Evolutionary conservation across 2,329 filamentous ascomycete species (phyloP), one percentile per base, ranked within the genome.

Genomic region (Elsinoe batatas): DNA sequence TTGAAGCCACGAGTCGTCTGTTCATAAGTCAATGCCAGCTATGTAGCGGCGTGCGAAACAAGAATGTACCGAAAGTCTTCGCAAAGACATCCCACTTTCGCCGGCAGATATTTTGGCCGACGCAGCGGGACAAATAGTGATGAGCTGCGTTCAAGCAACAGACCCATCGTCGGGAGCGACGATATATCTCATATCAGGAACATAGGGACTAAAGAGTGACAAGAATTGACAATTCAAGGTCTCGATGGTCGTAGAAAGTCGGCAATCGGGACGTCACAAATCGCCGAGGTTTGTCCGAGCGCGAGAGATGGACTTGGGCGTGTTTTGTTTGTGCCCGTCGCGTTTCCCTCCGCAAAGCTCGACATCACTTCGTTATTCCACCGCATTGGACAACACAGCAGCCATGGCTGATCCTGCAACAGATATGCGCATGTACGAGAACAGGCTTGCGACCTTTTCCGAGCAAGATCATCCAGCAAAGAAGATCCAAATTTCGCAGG

Each of bases 361-460:
- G 30, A 35, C 37, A 42, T 54, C 35, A 37, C 54, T 43, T 46
- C 54, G 33, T 38, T 54, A n/a, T 57, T 40, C 43, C 30, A 38
- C 33, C 40, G 56, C 53, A 53, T 47, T 44, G 32, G 17, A 37
- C 17, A 51, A 1, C 33, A 35, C 33, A 47, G 37, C 49, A 40
- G 59, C 40, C n/a, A 69, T 70, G 67, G 59, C 62, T 18, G 20
- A 53, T 49, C 56, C 67, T 75, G 79, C 70, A 13, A 55, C 33
- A 6, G 70, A 70, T 58, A 77, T 80, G 73, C 74, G 78, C 62
- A 86, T 85, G 13, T 84, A 83, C 61, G 83, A 89, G 61, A 85
- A 83, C 63, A 88, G 93, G 47, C 73, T 96, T 35, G 83, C 83
- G 32, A 91, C 89, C 10, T 98, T 97, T 69, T 79, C 86, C 51